These are phyloP conservation scores for Microbotryum intermedium DNA, from an alignment of 1,284 basidiomycete species.

Conservation along the genomic window DNA sequence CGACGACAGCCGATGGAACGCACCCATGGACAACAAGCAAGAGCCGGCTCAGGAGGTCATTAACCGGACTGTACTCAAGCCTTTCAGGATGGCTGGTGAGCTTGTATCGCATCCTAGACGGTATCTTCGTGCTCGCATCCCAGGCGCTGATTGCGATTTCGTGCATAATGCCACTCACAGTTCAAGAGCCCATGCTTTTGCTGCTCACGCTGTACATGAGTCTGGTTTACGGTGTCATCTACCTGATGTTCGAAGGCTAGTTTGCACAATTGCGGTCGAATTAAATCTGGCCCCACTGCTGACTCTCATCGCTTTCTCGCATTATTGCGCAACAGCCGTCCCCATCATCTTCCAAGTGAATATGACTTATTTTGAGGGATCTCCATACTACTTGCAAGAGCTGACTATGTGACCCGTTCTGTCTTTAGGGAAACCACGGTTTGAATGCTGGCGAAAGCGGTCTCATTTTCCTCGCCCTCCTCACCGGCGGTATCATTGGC, in stretches of 20 bases:
- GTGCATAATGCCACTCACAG: constrained; percentile 38
- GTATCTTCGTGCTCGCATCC: no score
- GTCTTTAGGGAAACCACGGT: constrained; percentile 37
- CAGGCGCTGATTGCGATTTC: constrained; percentile 25
- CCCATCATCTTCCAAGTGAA: constrained; percentile 44
- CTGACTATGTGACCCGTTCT: no score
- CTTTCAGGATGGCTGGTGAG: constrained; percentile 45
- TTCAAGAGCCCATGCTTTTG: constrained; percentile 68
- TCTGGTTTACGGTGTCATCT: constrained; percentile 30
- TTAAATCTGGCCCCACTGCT: no score
- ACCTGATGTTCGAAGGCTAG: constrained; percentile 36
- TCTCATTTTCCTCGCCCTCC: constrained; percentile 46
- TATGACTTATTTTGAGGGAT: no score
- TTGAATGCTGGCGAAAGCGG: constrained; percentile 45
- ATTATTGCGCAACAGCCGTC: constrained; percentile 25
- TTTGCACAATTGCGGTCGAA: no score
- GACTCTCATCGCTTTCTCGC: no score
- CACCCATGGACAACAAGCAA: constrained; percentile 38
- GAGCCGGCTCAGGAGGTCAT: constrained; percentile 34
- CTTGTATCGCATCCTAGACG: constrained; percentile 10
- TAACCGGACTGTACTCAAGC: constrained; percentile 49
- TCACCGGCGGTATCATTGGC: constrained; percentile 33
- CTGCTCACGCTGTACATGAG: constrained; percentile 47
- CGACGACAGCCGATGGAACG: constrained; percentile 56
- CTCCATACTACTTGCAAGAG: no score